Evolutionary conservation across 2,329 filamentous ascomycete species (phyloP).

Genomic region (Fusarium coffeatum): DNA sequence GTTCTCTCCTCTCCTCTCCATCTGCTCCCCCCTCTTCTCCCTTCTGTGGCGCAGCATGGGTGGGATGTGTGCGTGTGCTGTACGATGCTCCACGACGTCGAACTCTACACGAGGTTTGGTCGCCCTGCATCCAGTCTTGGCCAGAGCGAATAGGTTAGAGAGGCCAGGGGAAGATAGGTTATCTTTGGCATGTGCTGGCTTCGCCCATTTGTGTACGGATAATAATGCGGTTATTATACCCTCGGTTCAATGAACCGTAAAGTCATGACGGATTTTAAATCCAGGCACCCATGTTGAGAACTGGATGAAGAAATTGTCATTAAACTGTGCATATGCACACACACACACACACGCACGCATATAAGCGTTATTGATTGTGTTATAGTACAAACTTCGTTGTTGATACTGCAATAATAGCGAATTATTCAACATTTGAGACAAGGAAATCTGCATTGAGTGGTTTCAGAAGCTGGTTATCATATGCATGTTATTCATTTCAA

Average conservation of each 20-base stretch:
- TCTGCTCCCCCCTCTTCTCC: background rate
- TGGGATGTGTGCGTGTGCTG: constrained; percentile 30
- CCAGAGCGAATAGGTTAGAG: constrained; percentile 7
- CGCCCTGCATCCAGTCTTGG: constrained; percentile 15
- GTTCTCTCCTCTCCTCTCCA: background rate
- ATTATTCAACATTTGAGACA: constrained; percentile 15
- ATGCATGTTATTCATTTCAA: constrained; percentile 16
- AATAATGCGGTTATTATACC: constrained; percentile 38
- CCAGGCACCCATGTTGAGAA: constrained; percentile 23
- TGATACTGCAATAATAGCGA: constrained; percentile 4
- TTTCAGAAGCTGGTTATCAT: constrained; percentile 12
- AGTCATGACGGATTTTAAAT: constrained; percentile 12
- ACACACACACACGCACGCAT: background rate
- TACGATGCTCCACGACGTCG: constrained; percentile 35
- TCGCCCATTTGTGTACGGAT: constrained; percentile 6
- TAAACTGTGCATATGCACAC: background rate
- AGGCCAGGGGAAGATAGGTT: constrained; percentile 11
- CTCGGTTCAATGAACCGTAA: constrained; percentile 11
- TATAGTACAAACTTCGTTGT: constrained; percentile 1
- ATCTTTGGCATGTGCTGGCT: constrained; percentile 31
- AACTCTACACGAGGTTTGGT: constrained; percentile 41
- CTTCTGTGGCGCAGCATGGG: constrained; percentile 27
- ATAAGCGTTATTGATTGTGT: constrained; percentile 5
- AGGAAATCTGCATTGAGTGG: constrained; percentile 8
- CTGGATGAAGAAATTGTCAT: constrained; percentile 2